Conservation (phyloP, 768 basidiomycete species). For the Cystobasidium onofrii region DNA sequence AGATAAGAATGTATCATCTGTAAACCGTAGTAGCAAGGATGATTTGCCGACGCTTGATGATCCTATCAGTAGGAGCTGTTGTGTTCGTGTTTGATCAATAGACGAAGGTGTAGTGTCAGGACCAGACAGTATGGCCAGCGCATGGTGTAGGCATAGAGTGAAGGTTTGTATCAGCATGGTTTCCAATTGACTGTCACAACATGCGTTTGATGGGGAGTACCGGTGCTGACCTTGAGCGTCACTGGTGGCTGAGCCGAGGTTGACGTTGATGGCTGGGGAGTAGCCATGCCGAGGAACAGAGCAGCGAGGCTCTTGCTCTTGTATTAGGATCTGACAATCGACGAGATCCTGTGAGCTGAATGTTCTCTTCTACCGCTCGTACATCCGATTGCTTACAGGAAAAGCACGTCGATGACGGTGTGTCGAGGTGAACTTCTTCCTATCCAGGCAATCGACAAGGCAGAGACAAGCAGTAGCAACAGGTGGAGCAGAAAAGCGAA, state of each 20-base stretch:
- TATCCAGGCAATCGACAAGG: background rate
- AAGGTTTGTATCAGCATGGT: too few relatives aligned
- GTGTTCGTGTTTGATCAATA: background rate
- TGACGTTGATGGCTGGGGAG: background rate
- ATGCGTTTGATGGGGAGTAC: background rate
- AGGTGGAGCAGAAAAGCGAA: background rate
- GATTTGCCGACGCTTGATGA: constrained; percentile 69
- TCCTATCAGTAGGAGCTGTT: constrained; percentile 33
- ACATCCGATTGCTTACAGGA: background rate
- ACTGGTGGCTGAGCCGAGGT: constrained; percentile 14
- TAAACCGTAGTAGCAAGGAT: constrained; percentile 83
- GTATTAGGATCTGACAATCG: background rate
- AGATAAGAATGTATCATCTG: constrained; percentile 88
- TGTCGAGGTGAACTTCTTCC: background rate
- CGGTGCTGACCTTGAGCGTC: background rate
- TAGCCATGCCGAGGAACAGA: background rate
- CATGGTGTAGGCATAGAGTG: too few relatives aligned
- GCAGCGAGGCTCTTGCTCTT: too few relatives aligned
- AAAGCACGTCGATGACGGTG: background rate
- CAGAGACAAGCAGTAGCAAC: background rate
- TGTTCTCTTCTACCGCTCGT: too few relatives aligned
- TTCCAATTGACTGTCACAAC: too few relatives aligned
- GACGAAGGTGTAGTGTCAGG: too few relatives aligned
- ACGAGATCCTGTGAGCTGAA: background rate
- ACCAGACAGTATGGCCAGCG: background rate